Evolutionary conservation across 1,139 yeast genomes (phyloP), one percentile per base, ranked within the genome.

Genomic region (Yamadazyma mexicana): DNA sequence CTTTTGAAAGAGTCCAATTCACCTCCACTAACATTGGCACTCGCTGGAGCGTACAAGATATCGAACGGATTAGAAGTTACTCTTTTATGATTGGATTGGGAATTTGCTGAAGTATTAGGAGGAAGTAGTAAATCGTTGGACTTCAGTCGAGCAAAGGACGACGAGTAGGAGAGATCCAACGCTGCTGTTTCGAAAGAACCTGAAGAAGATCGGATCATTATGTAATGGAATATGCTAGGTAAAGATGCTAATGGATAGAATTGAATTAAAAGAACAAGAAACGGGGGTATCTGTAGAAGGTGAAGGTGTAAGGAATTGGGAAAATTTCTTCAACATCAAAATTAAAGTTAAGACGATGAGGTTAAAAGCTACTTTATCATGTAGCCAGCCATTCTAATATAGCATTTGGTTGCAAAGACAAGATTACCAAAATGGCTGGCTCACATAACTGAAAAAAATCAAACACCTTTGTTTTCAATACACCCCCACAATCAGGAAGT

Each of bases 51-150:
- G 30, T 57, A 56, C 3, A 58, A 35, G 3, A 57, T 41, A 34
- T 52, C 60, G 42, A 57, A 57, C 2, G 62, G 62, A 35, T 58
- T 55, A 2, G 58, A 50, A 4, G 43, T 39, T 3, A 48, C 43
- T 41, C 54, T 34, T 40, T 43, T 49, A 43, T 45, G 52, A 31
- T 38, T 37, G 38, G 42, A 42, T 3, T 17, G 24, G 10, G 31
- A 35, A 17, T 31, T 28, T 17, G 32, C 37, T 2, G 22, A 20
- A 5, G 22, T 8, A 20, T 20, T 20, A 8, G 22, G 5, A 20
- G 31, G 31, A 10, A 28, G 7, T 3, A 25, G n/a, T 3, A 6
- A 16, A 8, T 26, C 28, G 14, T 26, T 33, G 11, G 35, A 33
- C 20, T 5, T 40, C 48, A 41, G 49, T 2, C 42, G 48, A 6